Conservation (phyloP, 352 stramenopile species). For the Globisporangium viniferum region DNA sequence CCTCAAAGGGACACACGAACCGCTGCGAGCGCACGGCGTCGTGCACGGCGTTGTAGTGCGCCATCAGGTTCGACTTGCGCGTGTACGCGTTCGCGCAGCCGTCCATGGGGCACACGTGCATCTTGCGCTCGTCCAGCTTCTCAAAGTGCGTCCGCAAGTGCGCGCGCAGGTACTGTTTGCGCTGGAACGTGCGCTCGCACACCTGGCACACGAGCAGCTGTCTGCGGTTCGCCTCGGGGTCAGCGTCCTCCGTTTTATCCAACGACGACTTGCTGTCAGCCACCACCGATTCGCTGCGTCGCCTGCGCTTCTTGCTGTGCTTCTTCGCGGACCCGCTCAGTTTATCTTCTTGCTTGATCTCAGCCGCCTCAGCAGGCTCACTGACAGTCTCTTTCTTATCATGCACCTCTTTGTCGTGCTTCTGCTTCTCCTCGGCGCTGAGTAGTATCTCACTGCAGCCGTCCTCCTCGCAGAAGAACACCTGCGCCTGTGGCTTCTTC, state of each 20-base stretch:
- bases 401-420: constrained; percentile 40
- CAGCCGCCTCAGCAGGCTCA: neutral
- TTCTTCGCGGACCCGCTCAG: neutral
- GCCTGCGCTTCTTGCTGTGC: constrained; percentile 14
- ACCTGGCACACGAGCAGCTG: constrained; percentile 43
- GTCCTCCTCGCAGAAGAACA: constrained; percentile 40
- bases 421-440: constrained; percentile 34
- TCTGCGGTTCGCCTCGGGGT: constrained; percentile 7
- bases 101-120: constrained; percentile 52
- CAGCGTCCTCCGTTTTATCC: neutral
- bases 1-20: constrained; percentile 60
- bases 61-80: constrained; percentile 67
- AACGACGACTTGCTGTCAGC: neutral
- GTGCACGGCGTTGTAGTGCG: constrained; percentile 71
- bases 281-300: neutral
- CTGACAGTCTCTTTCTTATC: neutral
- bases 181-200: constrained; percentile 46
- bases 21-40: constrained; percentile 52
- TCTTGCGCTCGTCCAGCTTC: constrained; percentile 57
- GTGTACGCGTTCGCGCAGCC: constrained; percentile 68
- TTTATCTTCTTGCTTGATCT: neutral
- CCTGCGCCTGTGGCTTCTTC: constrained; percentile 32
- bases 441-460: constrained; percentile 61
- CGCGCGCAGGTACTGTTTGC: constrained; percentile 51
- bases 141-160: constrained; percentile 67